Percentiles rank a stretch among this genome's conserved stretches.
These are phyloP conservation scores for Bipolaris zeicola DNA, from an alignment of 2,329 filamentous ascomycete genomes.

Conservation along the genomic window DNA sequence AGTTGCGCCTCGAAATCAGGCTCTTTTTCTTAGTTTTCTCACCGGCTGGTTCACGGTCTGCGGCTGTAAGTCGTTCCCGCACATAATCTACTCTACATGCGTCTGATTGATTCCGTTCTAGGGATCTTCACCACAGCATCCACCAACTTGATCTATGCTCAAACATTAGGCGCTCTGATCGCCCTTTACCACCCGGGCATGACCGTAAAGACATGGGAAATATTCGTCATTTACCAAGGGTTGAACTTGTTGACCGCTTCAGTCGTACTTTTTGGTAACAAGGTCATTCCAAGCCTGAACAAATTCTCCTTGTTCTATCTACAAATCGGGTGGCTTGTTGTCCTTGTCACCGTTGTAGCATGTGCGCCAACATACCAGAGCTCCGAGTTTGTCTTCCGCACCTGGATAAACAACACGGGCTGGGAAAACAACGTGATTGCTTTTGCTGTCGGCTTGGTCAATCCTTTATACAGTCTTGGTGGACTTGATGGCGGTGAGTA, in stretches of 20 bases:
- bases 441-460: slow-evolving; percentile 14
- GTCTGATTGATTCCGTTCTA: not conserved
- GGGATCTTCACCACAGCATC: slow-evolving; percentile 20
- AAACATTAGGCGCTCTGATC: slow-evolving; percentile 12
- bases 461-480: slow-evolving; percentile 6
- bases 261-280: slow-evolving; percentile 15
- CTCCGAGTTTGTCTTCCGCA: slow-evolving; percentile 16
- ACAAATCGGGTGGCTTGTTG: slow-evolving; percentile 17
- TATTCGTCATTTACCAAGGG: slow-evolving; percentile 15
- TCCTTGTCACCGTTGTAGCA: slow-evolving; percentile 14
- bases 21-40: slow-evolving; percentile 16
- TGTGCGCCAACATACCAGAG: slow-evolving; percentile 13
- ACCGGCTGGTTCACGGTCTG: slow-evolving; percentile 18
- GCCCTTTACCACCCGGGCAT: slow-evolving; percentile 13
- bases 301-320: slow-evolving; percentile 18
- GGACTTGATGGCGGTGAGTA: slow-evolving; percentile 1
- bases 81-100: not conserved
- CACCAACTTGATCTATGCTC: slow-evolving; percentile 18
- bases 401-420: slow-evolving; percentile 20
- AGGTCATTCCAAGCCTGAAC: slow-evolving; percentile 15
- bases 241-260: slow-evolving; percentile 13
- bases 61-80: slow-evolving; percentile 7
- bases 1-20: slow-evolving; percentile 10
- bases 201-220: slow-evolving; percentile 14
- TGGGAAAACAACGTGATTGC: slow-evolving; percentile 15